Evolutionary conservation across 2,329 filamentous ascomycete species (phyloP), one percentile per base, ranked within the genome.

Genomic region (Pseudogymnoascus sp.): DNA sequence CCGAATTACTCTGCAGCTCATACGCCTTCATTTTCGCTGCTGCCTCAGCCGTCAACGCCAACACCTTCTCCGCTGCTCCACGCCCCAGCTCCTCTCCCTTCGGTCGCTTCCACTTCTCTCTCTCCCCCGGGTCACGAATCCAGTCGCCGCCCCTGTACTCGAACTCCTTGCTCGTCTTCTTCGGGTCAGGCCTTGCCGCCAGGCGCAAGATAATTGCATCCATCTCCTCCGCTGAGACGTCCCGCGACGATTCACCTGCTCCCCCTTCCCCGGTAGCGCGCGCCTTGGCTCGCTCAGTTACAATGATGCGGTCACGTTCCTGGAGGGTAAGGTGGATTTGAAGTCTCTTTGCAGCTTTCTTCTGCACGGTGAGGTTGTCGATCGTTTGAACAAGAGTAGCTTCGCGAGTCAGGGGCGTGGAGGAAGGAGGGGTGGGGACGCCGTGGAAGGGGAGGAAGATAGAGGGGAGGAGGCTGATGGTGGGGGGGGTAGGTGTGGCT

Each of bases 71-170:
- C 60, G 79, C 73, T 65, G 76, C 74, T 16, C 47, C 47, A 34
- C 72, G 70, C 69, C 77, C 78, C 64, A 80, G 68, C 42, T 78
- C 72, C 63, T 77, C 66, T 70, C 80, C 78, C 69, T 80, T 77
- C 4, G 75, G 76, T 62, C 75, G 36, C 34, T 60, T 59, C 54
- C 31, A n/a, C 14, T 34, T 57, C 57, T 54, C 14, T 26, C 51
- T 60, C 36, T 40, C 47, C 4, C 47, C 64, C 4, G 54, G 62
- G 7, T 64, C 61, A 8, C 47, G 47, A 31, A 57, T 57, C 47
- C 47, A 57, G 3, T 57, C 47, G 4, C 47, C 47, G 4, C 26
- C 26, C 4, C 47, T 18, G 4, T 18, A 31, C 10, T 57, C 47
- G 10, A 31, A 57, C 14, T 57, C 47, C 8, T 5, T 57, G 2